Base-by-base conservation (phyloP, 768 basidiomycete genomes). In the Myochromella boudieri region DNA sequence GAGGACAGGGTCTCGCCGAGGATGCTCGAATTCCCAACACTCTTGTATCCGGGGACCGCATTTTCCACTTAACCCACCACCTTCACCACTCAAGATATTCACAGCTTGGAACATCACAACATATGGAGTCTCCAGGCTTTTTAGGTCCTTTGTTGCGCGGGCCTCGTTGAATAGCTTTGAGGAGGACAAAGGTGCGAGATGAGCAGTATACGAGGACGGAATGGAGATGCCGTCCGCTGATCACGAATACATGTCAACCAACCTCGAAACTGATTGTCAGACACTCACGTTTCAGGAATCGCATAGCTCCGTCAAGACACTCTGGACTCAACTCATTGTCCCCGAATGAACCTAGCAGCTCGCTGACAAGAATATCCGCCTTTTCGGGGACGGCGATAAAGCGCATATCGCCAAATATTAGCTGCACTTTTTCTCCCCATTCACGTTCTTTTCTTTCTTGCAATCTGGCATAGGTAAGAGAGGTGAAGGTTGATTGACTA, bases 301-400 rank as follows among this genome's bases (percentile, higher is more conserved):
- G 75, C 81, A 87, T 82, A 7, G 92, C 95, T 10, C 97, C 97
- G 62, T 99, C 97, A 27, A 99, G 72, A 67, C 97, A 99, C 66
- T 99, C 97, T 0, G 97, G 97, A 61, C 93, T 95, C 38, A 98
- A 80, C 64, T 99, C 97, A 50, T 99, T 99, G 67, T 99, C 97
- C 1, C 95, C 97, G 69, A 99, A 98, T 3, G 92, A 95, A 3
- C 97, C 97, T 57, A 99, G 68, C 17, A 99, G 78, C 65, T 99
- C 97, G 69, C 90, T 95, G 59, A 99, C 86, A 48, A 99, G 71
- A 52, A 99, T 91, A 65, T 98, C 97, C 22, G 83, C 93, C 54
- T 80, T 76, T 57, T 97, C 91, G 4, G 95, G 94, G 1, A 95
- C 67, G 7, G 84, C 75, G 34, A 97, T 71, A 21, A 71, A 70